These are phyloP conservation scores for Aspergillus sclerotiicarbonarius DNA, from an alignment of 495 filamentous ascomycete genomes.

Conservation along the genomic window DNA sequence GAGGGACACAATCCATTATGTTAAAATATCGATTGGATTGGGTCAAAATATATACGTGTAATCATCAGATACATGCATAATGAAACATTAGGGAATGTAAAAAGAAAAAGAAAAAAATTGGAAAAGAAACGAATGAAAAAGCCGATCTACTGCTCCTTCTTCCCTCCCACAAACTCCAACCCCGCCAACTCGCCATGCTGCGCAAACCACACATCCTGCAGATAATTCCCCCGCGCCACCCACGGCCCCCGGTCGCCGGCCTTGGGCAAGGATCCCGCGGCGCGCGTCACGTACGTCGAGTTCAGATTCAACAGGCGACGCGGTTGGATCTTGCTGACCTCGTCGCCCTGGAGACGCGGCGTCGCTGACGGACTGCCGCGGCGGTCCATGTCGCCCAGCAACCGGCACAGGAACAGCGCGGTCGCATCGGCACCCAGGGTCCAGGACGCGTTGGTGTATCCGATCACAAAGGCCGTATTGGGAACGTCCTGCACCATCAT, in stretches of 20 bases:
- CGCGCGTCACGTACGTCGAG: conserved; percentile 51
- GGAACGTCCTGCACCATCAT: conserved; percentile 60
- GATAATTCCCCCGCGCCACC: conserved; percentile 53
- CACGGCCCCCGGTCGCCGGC: conserved; percentile 52
- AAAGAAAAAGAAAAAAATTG: background rate
- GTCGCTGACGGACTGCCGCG: conserved; percentile 37
- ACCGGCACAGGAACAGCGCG: conserved; percentile 44
- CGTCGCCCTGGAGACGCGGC: conserved; percentile 36
- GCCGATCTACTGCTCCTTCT: conserved; percentile 23
- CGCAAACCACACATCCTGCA: conserved; percentile 50
- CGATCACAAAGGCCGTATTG: conserved; percentile 55
- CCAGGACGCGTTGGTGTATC: conserved; percentile 59
- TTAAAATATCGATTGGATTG: too few relatives aligned
- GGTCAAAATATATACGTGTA: too few relatives aligned
- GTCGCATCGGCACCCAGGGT: conserved; percentile 58
- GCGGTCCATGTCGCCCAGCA: conserved; percentile 41
- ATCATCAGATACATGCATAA: too few relatives aligned
- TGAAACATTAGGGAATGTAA: too few relatives aligned
- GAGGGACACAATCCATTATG: too few relatives aligned
- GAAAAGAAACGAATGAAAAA: background rate
- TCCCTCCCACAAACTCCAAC: conserved; percentile 34
- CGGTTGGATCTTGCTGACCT: conserved; percentile 31
- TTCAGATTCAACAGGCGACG: conserved; percentile 43
- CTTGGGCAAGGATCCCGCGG: conserved; percentile 39
- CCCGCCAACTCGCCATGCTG: conserved; percentile 44